phyloP scores from a whole-genome alignment of 768 basidiomycete genomes.

The Phylloporus rhodoxanthus region DNA sequence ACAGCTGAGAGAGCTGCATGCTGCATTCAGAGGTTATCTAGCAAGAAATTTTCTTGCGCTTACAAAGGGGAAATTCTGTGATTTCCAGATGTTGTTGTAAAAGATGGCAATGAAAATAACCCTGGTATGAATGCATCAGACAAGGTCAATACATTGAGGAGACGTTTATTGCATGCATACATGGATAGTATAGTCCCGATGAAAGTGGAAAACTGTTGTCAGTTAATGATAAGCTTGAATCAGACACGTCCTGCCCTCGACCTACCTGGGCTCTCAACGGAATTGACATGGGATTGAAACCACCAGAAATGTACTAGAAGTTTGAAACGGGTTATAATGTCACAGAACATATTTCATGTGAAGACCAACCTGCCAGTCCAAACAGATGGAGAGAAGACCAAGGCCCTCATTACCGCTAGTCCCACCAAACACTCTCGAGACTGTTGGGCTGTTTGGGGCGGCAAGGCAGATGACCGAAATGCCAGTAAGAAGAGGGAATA shows the following conservation, averaged over 20 bases:
- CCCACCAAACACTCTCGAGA: conserved; percentile 56
- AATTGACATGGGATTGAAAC: conserved; percentile 44
- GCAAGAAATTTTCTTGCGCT: conserved; percentile 22
- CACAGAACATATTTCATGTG: conserved; percentile 5
- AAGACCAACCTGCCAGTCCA: conserved; percentile 53
- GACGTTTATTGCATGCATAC: conserved; percentile 25
- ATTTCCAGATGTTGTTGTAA: conserved; percentile 51
- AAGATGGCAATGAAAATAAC: conserved; percentile 34
- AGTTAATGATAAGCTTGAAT: background rate
- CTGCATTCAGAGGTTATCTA: background rate
- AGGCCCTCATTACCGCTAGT: conserved; percentile 59
- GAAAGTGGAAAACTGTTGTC: conserved; percentile 37
- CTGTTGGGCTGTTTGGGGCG: conserved; percentile 41
- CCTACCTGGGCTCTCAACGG: conserved; percentile 47
- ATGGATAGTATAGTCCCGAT: conserved; percentile 48
- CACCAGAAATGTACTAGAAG: conserved; percentile 20
- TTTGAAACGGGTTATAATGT: background rate
- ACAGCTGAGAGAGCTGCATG: conserved; percentile 38
- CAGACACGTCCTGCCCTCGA: background rate
- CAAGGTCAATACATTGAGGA: background rate
- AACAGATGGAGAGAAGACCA: conserved; percentile 50
- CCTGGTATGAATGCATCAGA: conserved; percentile 12
- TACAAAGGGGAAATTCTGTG: conserved; percentile 55
- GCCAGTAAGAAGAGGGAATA: conserved; percentile 58
- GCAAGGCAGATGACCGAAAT: conserved; percentile 59